Evolutionary conservation across 306 rosid genomes (phyloP).

Genomic region (Alnus rubra): DNA sequence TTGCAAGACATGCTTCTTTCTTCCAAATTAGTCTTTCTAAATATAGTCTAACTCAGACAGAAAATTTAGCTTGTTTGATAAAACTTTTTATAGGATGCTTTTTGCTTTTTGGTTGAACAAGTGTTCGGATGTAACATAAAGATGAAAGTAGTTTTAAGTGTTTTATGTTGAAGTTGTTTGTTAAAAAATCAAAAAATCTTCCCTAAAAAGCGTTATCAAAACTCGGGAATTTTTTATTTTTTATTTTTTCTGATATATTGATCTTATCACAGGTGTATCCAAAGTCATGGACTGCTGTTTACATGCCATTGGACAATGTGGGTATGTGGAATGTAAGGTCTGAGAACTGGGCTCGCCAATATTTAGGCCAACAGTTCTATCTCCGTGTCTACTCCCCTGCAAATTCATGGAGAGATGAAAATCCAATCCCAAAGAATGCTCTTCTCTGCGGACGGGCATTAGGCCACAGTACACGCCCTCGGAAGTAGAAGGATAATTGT

Average conservation of each 20-base stretch:
- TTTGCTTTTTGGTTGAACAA: no score
- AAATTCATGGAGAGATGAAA: slow-evolving; percentile 85
- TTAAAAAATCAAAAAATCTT: no score
- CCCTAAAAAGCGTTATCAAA: no score
- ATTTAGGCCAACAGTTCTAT: slow-evolving; percentile 84
- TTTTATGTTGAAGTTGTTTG: no score
- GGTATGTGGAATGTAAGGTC: slow-evolving; percentile 94
- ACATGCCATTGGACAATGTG: slow-evolving; percentile 85
- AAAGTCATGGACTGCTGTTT: slow-evolving; percentile 80
- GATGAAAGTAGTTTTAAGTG: no score
- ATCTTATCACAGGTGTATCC: slow-evolving; percentile 65
- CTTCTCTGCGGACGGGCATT: slow-evolving; percentile 61
- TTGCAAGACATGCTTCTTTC: background rate
- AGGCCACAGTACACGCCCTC: slow-evolving; percentile 40
- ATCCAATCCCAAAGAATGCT: slow-evolving; percentile 77
- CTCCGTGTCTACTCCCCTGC: slow-evolving; percentile 71
- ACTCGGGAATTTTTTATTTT: no score
- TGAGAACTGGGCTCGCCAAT: slow-evolving; percentile 75
- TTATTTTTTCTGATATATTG: background rate
- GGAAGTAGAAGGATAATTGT: background rate
- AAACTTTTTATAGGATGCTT: no score
- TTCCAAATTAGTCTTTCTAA: background rate
- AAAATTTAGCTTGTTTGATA: background rate
- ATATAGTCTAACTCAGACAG: background rate
- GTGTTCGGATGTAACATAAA: no score